phyloP scores from a whole-genome alignment of 306 rosid species.

The Rubus idaeus region DNA sequence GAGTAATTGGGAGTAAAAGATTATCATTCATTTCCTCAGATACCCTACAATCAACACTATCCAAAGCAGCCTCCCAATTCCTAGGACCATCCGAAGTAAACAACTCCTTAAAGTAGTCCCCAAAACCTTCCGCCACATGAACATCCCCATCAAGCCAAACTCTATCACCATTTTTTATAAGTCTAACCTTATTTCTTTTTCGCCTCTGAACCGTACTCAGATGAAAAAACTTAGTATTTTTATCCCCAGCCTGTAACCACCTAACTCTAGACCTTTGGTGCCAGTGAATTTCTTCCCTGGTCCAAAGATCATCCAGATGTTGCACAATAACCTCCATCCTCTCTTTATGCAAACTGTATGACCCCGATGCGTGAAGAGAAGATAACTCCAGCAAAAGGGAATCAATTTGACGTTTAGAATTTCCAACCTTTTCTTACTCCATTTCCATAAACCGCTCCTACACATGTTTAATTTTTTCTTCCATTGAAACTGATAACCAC shows the following conservation, averaged over 20 bases:
- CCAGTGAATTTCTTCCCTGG: neutral
- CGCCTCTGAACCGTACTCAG: neutral
- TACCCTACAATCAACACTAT: too few species aligned
- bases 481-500: neutral
- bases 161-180: neutral
- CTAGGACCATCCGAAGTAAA: too few species aligned
- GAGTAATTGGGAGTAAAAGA: too few species aligned
- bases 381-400: neutral
- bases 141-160: too few species aligned
- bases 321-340: neutral
- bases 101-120: too few species aligned
- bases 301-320: neutral
- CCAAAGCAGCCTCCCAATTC: too few species aligned
- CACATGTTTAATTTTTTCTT: neutral
- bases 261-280: neutral
- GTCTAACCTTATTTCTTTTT: neutral
- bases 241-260: neutral
- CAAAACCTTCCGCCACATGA: too few species aligned
- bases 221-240: neutral
- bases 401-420: neutral
- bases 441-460: neutral
- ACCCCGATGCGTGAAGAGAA: too few species aligned
- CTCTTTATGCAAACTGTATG: too few species aligned
- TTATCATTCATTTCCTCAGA: too few species aligned
- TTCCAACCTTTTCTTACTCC: neutral